Percentiles rank a stretch among this genome's conserved stretches.
Evolutionary conservation across 1,284 basidiomycete species (phyloP).

Genomic region (Moesziomyces sp.): DNA sequence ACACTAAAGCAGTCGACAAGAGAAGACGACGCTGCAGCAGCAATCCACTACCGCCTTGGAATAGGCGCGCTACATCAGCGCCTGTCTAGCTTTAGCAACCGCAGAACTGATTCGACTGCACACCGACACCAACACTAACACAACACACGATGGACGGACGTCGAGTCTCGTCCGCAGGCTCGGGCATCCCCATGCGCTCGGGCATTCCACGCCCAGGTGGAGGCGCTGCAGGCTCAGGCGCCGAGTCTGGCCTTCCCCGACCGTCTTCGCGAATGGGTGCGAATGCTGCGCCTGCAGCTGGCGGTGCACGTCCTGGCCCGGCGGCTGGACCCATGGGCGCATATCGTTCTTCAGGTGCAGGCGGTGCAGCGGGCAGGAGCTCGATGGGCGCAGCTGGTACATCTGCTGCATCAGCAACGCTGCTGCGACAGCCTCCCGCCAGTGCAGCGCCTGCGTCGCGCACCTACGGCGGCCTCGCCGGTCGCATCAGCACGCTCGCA

Average conservation of each 20-base stretch:
- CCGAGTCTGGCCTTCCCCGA: conserved; percentile 28
- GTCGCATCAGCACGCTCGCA: conserved; percentile 35
- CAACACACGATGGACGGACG: conserved; percentile 25
- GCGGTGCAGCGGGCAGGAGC: conserved; percentile 9
- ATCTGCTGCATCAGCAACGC: conserved; percentile 4
- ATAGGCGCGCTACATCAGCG: too few species aligned
- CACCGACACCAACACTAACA: neutral
- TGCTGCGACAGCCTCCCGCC: conserved; percentile 26
- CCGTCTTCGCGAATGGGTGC: conserved; percentile 30
- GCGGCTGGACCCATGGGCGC: conserved; percentile 35
- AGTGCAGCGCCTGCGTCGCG: conserved; percentile 28
- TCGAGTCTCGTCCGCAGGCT: conserved; percentile 24
- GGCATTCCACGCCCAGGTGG: conserved; percentile 40
- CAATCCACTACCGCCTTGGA: too few species aligned
- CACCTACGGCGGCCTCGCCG: conserved; percentile 31
- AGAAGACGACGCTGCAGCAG: too few species aligned
- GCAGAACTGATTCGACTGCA: neutral
- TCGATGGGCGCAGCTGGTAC: conserved; percentile 5
- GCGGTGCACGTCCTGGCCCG: conserved; percentile 3
- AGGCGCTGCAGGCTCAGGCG: neutral
- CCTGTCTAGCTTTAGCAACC: too few species aligned
- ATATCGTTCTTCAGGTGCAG: conserved; percentile 21
- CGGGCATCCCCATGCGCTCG: conserved; percentile 42
- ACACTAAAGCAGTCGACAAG: too few species aligned
- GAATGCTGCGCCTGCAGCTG: neutral